Conservation (phyloP, 2,329 filamentous ascomycete species). For the Neofusicoccum parvum region DNA sequence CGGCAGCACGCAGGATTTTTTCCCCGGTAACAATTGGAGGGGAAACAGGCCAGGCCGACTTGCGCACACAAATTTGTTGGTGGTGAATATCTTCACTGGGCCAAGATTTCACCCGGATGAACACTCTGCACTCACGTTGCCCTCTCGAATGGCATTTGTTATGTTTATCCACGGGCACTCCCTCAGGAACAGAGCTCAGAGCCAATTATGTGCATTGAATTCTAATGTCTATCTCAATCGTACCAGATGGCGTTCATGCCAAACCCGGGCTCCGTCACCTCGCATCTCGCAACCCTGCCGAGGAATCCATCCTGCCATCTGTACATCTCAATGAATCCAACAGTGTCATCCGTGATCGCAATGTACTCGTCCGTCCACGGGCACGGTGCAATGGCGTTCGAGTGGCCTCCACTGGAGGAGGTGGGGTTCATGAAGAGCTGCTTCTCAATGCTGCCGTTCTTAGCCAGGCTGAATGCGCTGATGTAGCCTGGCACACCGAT, state of each 20-base stretch:
- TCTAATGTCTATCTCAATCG: constrained; percentile 54
- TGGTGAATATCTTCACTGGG: not conserved
- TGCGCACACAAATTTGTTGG: no score
- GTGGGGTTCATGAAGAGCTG: constrained; percentile 84
- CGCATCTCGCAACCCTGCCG: constrained; percentile 72
- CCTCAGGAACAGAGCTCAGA: no score
- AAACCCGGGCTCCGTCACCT: constrained; percentile 84
- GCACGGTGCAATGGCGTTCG: constrained; percentile 82
- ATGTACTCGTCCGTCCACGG: constrained; percentile 87
- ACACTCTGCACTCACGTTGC: not conserved
- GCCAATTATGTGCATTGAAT: not conserved
- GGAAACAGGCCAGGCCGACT: no score
- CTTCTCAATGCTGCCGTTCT: constrained; percentile 70
- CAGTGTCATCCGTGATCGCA: constrained; percentile 86
- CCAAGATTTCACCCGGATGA: constrained; percentile 6
- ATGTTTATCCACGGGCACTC: not conserved
- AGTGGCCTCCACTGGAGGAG: constrained; percentile 83
- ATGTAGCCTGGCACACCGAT: constrained; percentile 80
- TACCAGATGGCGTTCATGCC: constrained; percentile 98
- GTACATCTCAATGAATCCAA: constrained; percentile 86
- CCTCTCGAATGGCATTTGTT: not conserved
- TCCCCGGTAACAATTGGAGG: no score
- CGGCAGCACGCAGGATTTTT: no score
- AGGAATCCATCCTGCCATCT: constrained; percentile 82
- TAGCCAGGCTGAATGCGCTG: constrained; percentile 72